A percentile compares a stretch with the other conserved stretches of the same genome.
Evolutionary conservation across 352 stramenopile genomes (phyloP).

Genomic region (Phytopythium mirpurense): DNA sequence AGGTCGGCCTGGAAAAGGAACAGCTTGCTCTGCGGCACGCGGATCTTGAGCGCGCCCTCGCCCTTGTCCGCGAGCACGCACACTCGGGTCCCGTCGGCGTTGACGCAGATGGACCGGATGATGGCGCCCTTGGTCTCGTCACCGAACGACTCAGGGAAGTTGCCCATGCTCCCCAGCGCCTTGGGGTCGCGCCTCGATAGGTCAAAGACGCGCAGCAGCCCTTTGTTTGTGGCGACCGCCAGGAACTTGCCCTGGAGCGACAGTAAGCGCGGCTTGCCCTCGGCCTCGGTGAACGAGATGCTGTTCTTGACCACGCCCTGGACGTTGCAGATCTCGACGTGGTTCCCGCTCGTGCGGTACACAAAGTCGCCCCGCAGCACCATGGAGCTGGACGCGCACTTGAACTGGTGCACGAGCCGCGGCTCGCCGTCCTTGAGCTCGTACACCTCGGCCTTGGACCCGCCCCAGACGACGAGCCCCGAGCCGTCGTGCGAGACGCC

Average conservation of each 20-base stretch:
- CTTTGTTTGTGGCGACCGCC: conserved; percentile 81
- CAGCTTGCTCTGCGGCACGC: conserved; percentile 81
- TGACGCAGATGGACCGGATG: conserved; percentile 75
- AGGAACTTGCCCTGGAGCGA: conserved; percentile 90
- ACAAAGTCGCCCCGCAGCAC: conserved; percentile 83
- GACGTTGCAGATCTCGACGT: conserved; percentile 88
- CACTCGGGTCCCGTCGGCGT: conserved; percentile 87
- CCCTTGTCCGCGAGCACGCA: conserved; percentile 83
- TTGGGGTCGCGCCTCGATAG: conserved; percentile 82
- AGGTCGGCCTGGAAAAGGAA: conserved; percentile 90
- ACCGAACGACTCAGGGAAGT: conserved; percentile 50
- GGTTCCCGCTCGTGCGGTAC: conserved; percentile 78
- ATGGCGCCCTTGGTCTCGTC: conserved; percentile 50
- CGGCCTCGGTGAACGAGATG: conserved; percentile 88
- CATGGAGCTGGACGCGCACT: conserved; percentile 63
- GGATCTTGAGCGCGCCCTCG: conserved; percentile 72
- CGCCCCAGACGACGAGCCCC: conserved; percentile 81
- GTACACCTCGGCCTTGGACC: conserved; percentile 84
- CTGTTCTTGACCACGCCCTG: conserved; percentile 82
- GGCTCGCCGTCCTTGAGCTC: conserved; percentile 68
- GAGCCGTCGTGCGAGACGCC: conserved; percentile 77
- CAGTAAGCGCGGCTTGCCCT: conserved; percentile 79
- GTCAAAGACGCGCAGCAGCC: conserved; percentile 87
- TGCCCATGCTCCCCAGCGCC: conserved; percentile 81
- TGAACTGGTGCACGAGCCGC: conserved; percentile 64